Evolutionary conservation across 2,329 filamentous ascomycete species (phyloP).

Genomic region (Ophiosphaerella korrae): DNA sequence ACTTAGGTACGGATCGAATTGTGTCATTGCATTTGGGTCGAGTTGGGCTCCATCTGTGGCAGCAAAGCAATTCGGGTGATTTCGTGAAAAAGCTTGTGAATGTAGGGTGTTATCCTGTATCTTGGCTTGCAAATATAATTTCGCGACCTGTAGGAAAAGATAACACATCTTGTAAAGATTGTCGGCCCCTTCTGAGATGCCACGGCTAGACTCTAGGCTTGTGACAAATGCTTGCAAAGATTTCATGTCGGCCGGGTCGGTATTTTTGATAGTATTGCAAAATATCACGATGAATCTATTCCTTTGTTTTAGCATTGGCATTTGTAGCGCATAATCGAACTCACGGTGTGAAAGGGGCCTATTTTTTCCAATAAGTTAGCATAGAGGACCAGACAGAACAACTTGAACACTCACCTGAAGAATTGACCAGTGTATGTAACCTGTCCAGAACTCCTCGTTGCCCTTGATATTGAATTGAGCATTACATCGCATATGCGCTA

Average conservation of each 20-base stretch:
- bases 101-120: slow-evolving; percentile 43
- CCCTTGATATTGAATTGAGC: slow-evolving; percentile 38
- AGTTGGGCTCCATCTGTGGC: slow-evolving; percentile 17
- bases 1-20: slow-evolving; percentile 68
- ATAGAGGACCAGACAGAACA: neutral
- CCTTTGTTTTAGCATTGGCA: neutral
- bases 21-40: slow-evolving; percentile 34
- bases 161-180: slow-evolving; percentile 67
- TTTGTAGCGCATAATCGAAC: neutral
- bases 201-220: slow-evolving; percentile 59
- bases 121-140: slow-evolving; percentile 67
- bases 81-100: slow-evolving; percentile 5
- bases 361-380: slow-evolving; percentile 29
- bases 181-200: slow-evolving; percentile 62
- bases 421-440: slow-evolving; percentile 44
- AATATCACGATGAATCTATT: slow-evolving; percentile 54
- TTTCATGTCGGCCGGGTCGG: slow-evolving; percentile 57
- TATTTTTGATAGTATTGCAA: slow-evolving; percentile 58
- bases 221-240: slow-evolving; percentile 62
- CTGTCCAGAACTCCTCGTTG: slow-evolving; percentile 41
- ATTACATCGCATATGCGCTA: slow-evolving; percentile 36
- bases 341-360: slow-evolving; percentile 55
- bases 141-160: slow-evolving; percentile 66
- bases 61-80: slow-evolving; percentile 18
- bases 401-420: slow-evolving; percentile 10